Evolutionary conservation across 73 alveolate species (phyloP).

Genomic region (Urostyla sp.): DNA sequence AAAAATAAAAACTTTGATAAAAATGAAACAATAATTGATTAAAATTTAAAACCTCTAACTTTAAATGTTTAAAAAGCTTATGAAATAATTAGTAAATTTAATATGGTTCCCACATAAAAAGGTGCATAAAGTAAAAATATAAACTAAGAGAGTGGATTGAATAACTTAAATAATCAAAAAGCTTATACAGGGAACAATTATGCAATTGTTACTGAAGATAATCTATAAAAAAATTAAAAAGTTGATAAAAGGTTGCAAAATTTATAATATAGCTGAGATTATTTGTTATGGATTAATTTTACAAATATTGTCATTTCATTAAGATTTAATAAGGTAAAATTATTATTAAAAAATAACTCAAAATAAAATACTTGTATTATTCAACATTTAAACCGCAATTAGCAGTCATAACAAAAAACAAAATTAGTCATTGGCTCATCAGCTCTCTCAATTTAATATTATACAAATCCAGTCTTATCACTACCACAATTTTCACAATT

Average conservation of each 20-base stretch:
- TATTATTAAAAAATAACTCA: no score
- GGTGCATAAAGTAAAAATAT: conserved; percentile 3
- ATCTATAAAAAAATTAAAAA: no score
- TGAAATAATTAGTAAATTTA: conserved; percentile 70
- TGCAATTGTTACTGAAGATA: not conserved
- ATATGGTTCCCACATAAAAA: conserved; percentile 57
- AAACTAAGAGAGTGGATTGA: conserved; percentile 13
- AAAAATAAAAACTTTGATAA: conserved; percentile 79
- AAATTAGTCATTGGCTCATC: conserved; percentile 97
- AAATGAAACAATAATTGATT: conserved; percentile 73
- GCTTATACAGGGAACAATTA: not conserved
- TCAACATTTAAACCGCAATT: conserved; percentile 76
- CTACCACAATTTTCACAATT: conserved; percentile 81
- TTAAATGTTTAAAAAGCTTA: conserved; percentile 75
- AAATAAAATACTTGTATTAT: no score
- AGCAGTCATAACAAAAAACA: conserved; percentile 89
- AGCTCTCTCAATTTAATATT: conserved; percentile 88
- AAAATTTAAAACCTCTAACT: conserved; percentile 81
- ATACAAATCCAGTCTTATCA: conserved; percentile 67
- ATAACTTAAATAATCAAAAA: not conserved
- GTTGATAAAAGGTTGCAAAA: no score
- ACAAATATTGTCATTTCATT: no score
- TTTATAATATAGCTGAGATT: no score
- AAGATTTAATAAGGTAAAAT: no score
- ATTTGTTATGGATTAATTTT: no score